Base-by-base conservation (phyloP, 306 rosid species). In the Cicer judaicum region DNA sequence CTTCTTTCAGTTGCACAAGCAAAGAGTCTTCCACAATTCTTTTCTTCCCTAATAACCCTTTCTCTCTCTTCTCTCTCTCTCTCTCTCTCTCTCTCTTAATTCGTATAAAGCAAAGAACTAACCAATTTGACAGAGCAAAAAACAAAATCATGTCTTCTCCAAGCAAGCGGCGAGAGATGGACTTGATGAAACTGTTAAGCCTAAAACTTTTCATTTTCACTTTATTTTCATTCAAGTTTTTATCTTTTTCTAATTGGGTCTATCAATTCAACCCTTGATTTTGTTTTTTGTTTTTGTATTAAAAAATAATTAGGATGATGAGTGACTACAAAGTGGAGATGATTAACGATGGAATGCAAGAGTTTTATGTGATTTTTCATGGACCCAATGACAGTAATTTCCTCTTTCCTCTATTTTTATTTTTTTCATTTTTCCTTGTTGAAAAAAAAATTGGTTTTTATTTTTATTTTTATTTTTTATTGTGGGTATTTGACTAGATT, bases 141-240 rank as follows among this genome's bases (percentile, higher is more conserved):
- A 42, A 12, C 0, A 8, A 47, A 59, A 76, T 8, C 21, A 84
- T 86, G 90, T 86, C 90, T 73, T 86, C 90, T 36, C 90, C 88
- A 76, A 86, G 90, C 90, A 86, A 86, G 80, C 79, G 90, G 55
- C 73, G 90, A 84, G 87, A 86, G 82, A 86, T 86, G 90, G 90
- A 86, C 87, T 55, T 86, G 86, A 86, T 84, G 90, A 86, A 86
- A 81, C 48, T 86, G 88, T 86, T 61, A 73, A 81, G 76, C 46
- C 71, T 42, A n/a, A 53, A 39, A 64, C 50, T 47, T 46, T 44
- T 60, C 56, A 12, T 8, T 15, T 72, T 56, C 40, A 34, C 7
- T 36, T 64, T 64, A 18, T 6, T 42, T 68, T 78, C 24, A 48
- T 62, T 76, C 41, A 80, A 78, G 72, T 85, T 70, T 18, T 9